A percentile compares a stretch with the other conserved stretches of the same genome.
Evolutionary conservation across 164 flowering plant genomes (phyloP).

Genomic region (Protea cynaroides): DNA sequence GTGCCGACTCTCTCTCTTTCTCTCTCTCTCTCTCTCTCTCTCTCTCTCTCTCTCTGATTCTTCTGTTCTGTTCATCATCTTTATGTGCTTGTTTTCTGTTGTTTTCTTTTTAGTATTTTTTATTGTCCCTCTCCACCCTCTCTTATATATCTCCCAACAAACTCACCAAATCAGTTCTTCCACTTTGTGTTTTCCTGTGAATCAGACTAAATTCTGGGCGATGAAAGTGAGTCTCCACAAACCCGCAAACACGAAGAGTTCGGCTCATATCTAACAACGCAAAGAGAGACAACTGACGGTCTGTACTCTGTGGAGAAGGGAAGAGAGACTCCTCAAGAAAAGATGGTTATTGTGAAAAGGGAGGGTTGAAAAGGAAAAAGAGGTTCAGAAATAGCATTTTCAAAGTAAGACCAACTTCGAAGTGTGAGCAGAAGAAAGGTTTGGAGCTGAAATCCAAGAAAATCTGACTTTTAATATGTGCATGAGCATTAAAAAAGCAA

Average conservation of each 20-base stretch:
- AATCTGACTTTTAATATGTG: no score
- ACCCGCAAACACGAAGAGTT: no score
- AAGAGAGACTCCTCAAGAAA: not conserved
- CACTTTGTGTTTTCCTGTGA: no score
- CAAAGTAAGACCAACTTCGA: not conserved
- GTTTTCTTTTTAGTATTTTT: not conserved
- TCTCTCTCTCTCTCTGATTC: not conserved
- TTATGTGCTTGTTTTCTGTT: not conserved
- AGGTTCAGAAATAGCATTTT: not conserved
- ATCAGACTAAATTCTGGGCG: no score
- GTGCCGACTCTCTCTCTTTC: not conserved
- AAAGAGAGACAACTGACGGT: no score
- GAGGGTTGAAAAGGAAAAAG: constrained; percentile 1
- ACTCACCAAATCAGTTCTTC: no score
- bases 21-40: not conserved
- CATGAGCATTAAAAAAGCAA: not conserved
- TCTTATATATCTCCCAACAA: no score
- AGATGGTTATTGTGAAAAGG: not conserved
- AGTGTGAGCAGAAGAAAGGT: not conserved
- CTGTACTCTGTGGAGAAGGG: not conserved
- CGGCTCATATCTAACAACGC: no score
- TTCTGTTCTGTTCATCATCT: not conserved
- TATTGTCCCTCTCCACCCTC: no score
- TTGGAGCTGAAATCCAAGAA: not conserved
- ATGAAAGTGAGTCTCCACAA: no score